A percentile compares a stretch with the other conserved stretches of the same genome.
These are phyloP conservation scores for Fragaria iinumae DNA, from an alignment of 306 rosid species.

Conservation along the genomic window DNA sequence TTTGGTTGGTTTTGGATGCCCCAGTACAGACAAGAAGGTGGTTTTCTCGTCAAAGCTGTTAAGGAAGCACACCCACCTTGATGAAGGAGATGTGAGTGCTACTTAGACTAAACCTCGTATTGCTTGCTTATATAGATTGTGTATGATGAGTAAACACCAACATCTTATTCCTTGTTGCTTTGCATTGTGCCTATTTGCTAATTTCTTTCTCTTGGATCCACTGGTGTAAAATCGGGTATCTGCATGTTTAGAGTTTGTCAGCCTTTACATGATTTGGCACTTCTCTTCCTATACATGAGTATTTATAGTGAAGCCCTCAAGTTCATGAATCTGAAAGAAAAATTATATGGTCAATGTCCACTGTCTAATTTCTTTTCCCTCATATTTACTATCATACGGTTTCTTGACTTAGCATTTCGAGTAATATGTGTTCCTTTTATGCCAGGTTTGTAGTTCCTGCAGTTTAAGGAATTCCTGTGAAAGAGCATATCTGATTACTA, in stretches of 20 bases:
- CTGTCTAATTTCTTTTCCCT: not conserved
- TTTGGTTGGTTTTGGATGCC: conserved; percentile 96
- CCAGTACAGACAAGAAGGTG: conserved; percentile 75
- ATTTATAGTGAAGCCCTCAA: no score
- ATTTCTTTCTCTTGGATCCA: not conserved
- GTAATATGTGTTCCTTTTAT: conserved; percentile 35
- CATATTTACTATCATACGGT: not conserved
- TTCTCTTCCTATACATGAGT: not conserved
- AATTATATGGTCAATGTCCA: not conserved
- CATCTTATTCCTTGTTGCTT: not conserved
- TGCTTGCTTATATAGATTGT: not conserved
- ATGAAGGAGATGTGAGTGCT: conserved; percentile 94
- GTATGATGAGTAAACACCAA: not conserved
- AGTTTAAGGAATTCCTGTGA: conserved; percentile 90
- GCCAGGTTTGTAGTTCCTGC: conserved; percentile 99
- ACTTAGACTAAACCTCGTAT: not conserved
- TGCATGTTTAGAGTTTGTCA: not conserved
- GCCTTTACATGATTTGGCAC: not conserved
- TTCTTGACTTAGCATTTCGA: not conserved
- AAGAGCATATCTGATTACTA: conserved; percentile 71
- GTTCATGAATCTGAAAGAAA: no score
- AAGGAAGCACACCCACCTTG: conserved; percentile 82
- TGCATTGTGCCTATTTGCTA: not conserved
- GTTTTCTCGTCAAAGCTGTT: conserved; percentile 88
- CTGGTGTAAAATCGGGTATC: not conserved